phyloP scores from a whole-genome alignment of 176 grass and related monocot genomes.

The Eragrostis curvula region DNA sequence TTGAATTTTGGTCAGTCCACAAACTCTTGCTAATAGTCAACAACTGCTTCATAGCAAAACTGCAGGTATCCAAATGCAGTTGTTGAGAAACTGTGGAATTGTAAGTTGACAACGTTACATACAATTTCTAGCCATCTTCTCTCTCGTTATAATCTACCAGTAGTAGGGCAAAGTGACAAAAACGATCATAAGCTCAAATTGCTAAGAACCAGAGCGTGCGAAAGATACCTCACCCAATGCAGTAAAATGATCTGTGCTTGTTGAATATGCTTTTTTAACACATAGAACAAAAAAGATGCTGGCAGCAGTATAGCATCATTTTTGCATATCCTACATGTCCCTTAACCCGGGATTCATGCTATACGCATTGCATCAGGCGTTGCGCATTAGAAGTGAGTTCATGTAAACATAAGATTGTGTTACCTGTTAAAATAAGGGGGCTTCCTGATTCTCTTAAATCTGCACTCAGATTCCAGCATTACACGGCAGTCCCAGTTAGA shows the following conservation, averaged over 20 bases:
- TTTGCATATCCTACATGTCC: neutral
- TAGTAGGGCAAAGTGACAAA: neutral
- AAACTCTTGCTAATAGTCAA: slow-evolving; percentile 1
- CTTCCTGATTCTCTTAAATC: slow-evolving; percentile 90
- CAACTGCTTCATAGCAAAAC: neutral
- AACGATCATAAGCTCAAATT: neutral
- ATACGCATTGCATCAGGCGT: neutral
- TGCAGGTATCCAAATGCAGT: neutral
- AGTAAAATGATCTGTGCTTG: neutral
- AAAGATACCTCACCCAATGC: neutral
- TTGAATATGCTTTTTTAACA: neutral
- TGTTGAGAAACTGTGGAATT: neutral
- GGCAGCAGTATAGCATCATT: neutral
- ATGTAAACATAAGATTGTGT: slow-evolving; percentile 6
- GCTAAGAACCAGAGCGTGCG: neutral
- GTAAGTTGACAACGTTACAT: neutral
- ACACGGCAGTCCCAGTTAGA: slow-evolving; percentile 94
- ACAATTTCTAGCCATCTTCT: neutral
- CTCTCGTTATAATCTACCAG: neutral
- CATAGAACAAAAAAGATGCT: neutral
- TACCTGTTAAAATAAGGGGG: slow-evolving; percentile 97
- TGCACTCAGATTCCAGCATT: slow-evolving; percentile 96
- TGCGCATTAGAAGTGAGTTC: neutral
- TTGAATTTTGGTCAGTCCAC: too few relatives aligned
- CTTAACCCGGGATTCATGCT: neutral